phyloP scores from a whole-genome alignment of 805 yeast genomes.

The Nakazawaea laoshanensis region DNA sequence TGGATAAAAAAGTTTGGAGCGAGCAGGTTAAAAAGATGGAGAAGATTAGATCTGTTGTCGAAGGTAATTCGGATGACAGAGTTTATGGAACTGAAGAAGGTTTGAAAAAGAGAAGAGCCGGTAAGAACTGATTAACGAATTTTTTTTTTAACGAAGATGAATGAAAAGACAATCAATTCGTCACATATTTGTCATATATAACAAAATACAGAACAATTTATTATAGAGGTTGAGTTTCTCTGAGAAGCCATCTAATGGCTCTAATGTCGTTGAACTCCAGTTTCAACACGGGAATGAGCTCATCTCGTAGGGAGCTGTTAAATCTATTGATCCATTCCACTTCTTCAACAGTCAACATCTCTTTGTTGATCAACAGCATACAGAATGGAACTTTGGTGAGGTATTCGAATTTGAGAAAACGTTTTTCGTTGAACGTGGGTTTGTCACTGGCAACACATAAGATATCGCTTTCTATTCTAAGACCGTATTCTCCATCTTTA shows the following conservation, averaged over 20 bases:
- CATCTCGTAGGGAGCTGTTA: conserved; percentile 49
- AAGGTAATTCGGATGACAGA: conserved; percentile 72
- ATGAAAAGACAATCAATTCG: background rate
- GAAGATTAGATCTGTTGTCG: conserved; percentile 66
- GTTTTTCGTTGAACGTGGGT: conserved; percentile 43
- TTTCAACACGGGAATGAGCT: conserved; percentile 40
- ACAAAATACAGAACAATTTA: background rate
- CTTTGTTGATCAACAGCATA: conserved; percentile 56
- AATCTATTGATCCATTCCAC: conserved; percentile 60
- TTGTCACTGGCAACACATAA: conserved; percentile 40
- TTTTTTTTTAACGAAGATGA: background rate
- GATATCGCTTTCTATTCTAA: conserved; percentile 82
- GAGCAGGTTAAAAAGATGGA: conserved; percentile 72
- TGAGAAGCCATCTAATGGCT: conserved; percentile 62
- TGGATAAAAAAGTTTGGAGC: conserved; percentile 55
- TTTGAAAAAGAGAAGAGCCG: conserved; percentile 16
- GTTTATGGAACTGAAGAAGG: conserved; percentile 52
- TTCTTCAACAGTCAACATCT: conserved; percentile 53
- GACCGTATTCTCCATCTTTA: conserved; percentile 82
- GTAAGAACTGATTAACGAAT: conserved; percentile 1
- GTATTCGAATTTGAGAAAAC: conserved; percentile 69
- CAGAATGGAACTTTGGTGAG: conserved; percentile 84
- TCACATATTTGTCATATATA: too few relatives aligned
- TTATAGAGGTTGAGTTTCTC: conserved; percentile 43
- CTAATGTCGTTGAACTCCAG: conserved; percentile 41